A percentile compares a stretch with the other conserved stretches of the same genome.
These are phyloP conservation scores for Gracilaria gracilis DNA, from an alignment of 23 red algal species.

Conservation along the genomic window DNA sequence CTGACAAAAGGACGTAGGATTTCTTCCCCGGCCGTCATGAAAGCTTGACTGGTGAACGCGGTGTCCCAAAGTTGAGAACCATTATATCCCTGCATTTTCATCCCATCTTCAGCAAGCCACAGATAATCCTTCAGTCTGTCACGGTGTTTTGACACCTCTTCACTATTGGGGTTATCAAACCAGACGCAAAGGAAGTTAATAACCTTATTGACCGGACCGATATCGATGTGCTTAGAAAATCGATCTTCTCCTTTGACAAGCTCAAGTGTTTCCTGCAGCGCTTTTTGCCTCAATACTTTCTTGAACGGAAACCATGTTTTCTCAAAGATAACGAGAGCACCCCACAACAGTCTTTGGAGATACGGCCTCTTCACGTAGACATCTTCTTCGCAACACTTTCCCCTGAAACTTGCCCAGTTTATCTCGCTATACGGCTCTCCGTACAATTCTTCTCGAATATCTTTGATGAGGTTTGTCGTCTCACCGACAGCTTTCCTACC, in stretches of 20 bases:
- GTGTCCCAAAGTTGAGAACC: conserved; percentile 99
- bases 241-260: conserved; percentile 87
- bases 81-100: conserved; percentile 99
- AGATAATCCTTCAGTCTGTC: conserved; percentile 95
- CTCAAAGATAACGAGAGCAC: conserved; percentile 71
- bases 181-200: conserved; percentile 90
- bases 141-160: conserved; percentile 70
- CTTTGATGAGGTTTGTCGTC: conserved; percentile 55
- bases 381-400: conserved; percentile 85
- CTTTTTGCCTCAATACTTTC: conserved; percentile 55
- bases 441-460: conserved; percentile 92
- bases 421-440: conserved; percentile 77
- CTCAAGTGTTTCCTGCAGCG: conserved; percentile 72
- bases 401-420: conserved; percentile 74
- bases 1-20: conserved; percentile 61
- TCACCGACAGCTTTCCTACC: conserved; percentile 79
- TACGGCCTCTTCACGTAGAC: conserved; percentile 87
- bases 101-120: conserved; percentile 99
- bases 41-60: conserved; percentile 93
- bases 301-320: conserved; percentile 84
- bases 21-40: conserved; percentile 47
- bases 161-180: conserved; percentile 83
- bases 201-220: conserved; percentile 99
- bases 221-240: conserved; percentile 88
- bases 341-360: conserved; percentile 89